A percentile compares a stretch with the other conserved stretches of the same genome.
Evolutionary conservation across 2,329 filamentous ascomycete species (phyloP).

Genomic region (Monosporascus sp.): DNA sequence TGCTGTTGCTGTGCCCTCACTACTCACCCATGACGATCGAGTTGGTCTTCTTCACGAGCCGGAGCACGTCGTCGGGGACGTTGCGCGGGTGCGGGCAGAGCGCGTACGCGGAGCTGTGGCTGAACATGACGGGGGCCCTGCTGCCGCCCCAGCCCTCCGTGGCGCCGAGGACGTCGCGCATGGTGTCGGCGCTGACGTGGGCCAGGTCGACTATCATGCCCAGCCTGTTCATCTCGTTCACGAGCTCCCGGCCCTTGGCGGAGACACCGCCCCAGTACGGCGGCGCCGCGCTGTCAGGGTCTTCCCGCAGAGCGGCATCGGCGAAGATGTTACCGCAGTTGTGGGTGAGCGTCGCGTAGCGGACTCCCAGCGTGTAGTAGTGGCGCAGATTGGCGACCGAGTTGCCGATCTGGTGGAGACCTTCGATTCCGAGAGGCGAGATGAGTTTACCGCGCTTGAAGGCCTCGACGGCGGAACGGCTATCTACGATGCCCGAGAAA

Average conservation of each 20-base stretch:
- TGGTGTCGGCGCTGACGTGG: conserved; percentile 72
- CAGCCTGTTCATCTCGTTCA: conserved; percentile 88
- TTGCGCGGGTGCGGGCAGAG: conserved; percentile 87
- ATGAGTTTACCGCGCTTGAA: conserved; percentile 62
- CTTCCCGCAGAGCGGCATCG: conserved; percentile 68
- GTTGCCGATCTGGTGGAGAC: conserved; percentile 91
- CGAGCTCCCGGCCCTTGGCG: conserved; percentile 57
- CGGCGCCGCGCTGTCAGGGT: conserved; percentile 42
- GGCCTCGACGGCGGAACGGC: conserved; percentile 54
- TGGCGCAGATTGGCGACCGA: conserved; percentile 67
- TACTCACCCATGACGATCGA: conserved; percentile 69
- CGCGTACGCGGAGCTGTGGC: conserved; percentile 75
- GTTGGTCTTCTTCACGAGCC: conserved; percentile 66
- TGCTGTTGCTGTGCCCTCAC: background rate
- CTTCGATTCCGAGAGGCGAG: conserved; percentile 76
- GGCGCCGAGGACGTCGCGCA: conserved; percentile 72
- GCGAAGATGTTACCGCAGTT: conserved; percentile 90
- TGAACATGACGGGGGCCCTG: conserved; percentile 79
- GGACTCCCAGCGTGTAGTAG: conserved; percentile 72
- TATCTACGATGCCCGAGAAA: conserved; percentile 61
- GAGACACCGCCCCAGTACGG: conserved; percentile 70
- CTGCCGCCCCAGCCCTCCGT: conserved; percentile 62
- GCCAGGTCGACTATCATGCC: conserved; percentile 91
- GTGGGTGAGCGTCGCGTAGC: conserved; percentile 85
- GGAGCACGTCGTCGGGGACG: conserved; percentile 76